Evolutionary conservation across 2,329 filamentous ascomycete species (phyloP).

Genomic region (Amphichorda felina): DNA sequence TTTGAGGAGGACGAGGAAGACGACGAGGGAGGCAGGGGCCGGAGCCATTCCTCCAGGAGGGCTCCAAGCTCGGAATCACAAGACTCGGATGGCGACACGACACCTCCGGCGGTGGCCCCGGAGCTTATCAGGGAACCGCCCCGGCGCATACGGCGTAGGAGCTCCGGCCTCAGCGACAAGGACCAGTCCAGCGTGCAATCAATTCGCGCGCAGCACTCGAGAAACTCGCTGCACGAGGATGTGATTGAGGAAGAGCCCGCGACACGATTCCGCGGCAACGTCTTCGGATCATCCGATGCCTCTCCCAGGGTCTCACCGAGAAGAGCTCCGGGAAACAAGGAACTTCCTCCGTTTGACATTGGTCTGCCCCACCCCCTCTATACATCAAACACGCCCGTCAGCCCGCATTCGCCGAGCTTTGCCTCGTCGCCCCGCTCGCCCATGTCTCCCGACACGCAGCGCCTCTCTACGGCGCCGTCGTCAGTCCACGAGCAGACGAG

Average conservation of each 20-base stretch:
- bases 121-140: slow-evolving; percentile 9
- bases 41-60: slow-evolving; percentile 12
- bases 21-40: slow-evolving; percentile 33
- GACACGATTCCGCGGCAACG: slow-evolving; percentile 26
- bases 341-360: slow-evolving; percentile 39
- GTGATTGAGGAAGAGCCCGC: slow-evolving; percentile 35
- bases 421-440: slow-evolving; percentile 58
- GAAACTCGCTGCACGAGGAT: slow-evolving; percentile 38
- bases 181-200: slow-evolving; percentile 13
- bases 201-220: slow-evolving; percentile 35
- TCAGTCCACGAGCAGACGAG: slow-evolving; percentile 60
- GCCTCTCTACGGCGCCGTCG: slow-evolving; percentile 64
- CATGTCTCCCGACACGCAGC: slow-evolving; percentile 58
- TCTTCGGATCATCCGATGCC: slow-evolving; percentile 10
- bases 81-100: slow-evolving; percentile 30
- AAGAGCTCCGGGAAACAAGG: slow-evolving; percentile 26
- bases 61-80: slow-evolving; percentile 28
- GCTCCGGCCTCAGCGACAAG: slow-evolving; percentile 30
- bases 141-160: slow-evolving; percentile 26
- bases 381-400: slow-evolving; percentile 35
- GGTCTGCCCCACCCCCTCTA: slow-evolving; percentile 31
- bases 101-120: slow-evolving; percentile 15
- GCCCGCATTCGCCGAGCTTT: slow-evolving; percentile 53
- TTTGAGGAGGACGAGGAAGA: slow-evolving; percentile 76
- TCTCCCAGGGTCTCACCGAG: slow-evolving; percentile 15